phyloP scores from a whole-genome alignment of 2,329 filamentous ascomycete species.

The Fusarium duplospermum region DNA sequence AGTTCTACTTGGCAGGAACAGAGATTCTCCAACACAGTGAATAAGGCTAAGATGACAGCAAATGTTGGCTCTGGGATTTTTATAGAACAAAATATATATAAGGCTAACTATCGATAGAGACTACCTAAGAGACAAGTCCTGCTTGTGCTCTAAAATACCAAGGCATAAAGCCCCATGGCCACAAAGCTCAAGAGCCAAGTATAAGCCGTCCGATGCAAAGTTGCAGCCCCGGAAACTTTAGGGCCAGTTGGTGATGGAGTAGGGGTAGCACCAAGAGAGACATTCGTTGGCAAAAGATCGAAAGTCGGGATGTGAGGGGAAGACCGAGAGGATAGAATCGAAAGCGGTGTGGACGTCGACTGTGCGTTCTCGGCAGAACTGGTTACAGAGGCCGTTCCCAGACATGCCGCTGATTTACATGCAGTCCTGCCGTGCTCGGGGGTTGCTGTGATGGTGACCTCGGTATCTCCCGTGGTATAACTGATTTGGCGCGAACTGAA shows the following conservation, averaged over 20 bases:
- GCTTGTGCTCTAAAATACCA: not conserved
- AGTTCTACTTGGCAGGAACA: not conserved
- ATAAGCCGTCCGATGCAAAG: not conserved
- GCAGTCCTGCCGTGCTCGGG: not conserved
- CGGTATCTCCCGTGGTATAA: not conserved
- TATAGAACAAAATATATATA: not conserved
- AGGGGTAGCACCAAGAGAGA: not conserved
- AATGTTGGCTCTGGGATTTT: not conserved
- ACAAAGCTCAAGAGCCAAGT: not conserved
- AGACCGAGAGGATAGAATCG: not conserved
- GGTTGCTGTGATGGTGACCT: not conserved
- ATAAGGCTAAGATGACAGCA: not conserved
- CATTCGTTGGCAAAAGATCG: not conserved
- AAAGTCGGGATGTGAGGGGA: not conserved
- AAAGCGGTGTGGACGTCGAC: not conserved
- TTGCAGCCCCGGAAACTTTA: not conserved
- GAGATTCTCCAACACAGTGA: not conserved
- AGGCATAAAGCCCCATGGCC: not conserved
- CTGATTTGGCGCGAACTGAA: not conserved
- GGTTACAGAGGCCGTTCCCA: not conserved
- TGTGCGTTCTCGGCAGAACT: not conserved
- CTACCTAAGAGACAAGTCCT: not conserved
- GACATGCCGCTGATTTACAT: not conserved
- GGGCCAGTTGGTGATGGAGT: not conserved
- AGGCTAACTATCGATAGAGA: not conserved